Evolutionary conservation across 495 filamentous ascomycete genomes (phyloP).

Genomic region (Bryoglossum gracile): DNA sequence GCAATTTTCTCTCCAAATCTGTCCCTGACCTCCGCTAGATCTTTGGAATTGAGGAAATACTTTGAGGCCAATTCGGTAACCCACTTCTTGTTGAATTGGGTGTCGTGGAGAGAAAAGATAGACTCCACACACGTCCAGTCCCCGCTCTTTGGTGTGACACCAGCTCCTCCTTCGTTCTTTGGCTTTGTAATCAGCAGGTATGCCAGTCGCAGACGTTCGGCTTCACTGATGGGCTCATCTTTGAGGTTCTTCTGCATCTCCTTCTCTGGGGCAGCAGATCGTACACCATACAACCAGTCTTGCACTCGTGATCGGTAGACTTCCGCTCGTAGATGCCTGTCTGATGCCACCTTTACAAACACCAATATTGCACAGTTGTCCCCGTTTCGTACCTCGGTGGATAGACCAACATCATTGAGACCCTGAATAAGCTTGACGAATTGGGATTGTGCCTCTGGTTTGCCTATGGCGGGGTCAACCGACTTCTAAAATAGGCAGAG

Average conservation of each 20-base stretch:
- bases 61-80: slow-evolving; percentile 81
- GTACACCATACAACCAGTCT: slow-evolving; percentile 93
- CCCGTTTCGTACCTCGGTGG: slow-evolving; percentile 78
- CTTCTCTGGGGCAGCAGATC: slow-evolving; percentile 68
- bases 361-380: slow-evolving; percentile 70
- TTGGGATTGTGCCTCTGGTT: slow-evolving; percentile 56
- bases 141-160: slow-evolving; percentile 74
- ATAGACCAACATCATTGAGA: slow-evolving; percentile 67
- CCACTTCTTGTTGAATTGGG: slow-evolving; percentile 81
- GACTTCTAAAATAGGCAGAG: background rate
- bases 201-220: slow-evolving; percentile 79
- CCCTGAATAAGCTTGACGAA: slow-evolving; percentile 68
- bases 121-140: slow-evolving; percentile 80
- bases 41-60: slow-evolving; percentile 67
- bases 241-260: slow-evolving; percentile 56
- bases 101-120: slow-evolving; percentile 85
- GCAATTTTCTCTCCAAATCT: slow-evolving; percentile 90
- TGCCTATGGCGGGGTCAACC: slow-evolving; percentile 43
- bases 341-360: slow-evolving; percentile 70
- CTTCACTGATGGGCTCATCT: slow-evolving; percentile 69
- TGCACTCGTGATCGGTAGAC: slow-evolving; percentile 73
- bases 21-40: slow-evolving; percentile 79
- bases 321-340: slow-evolving; percentile 51
- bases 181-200: slow-evolving; percentile 83
- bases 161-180: slow-evolving; percentile 75